phyloP scores from a whole-genome alignment of 2,329 filamentous ascomycete genomes.

The Colletotrichum siamense region DNA sequence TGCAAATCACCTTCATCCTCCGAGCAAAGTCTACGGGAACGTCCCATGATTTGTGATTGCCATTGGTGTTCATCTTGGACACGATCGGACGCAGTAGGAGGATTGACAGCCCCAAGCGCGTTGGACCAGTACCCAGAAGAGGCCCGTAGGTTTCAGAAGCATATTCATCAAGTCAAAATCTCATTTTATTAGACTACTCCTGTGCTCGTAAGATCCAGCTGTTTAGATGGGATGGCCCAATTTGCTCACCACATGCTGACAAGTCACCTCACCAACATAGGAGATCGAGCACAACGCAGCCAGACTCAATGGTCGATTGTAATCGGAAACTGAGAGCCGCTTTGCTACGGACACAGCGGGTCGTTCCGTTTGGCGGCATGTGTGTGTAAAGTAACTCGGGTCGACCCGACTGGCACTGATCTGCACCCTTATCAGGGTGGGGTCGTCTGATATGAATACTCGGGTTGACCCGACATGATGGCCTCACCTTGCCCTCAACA shows the following conservation, averaged over 20 bases:
- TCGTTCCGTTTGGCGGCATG: not conserved
- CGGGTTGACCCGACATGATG: not conserved
- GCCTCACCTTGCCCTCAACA: not conserved
- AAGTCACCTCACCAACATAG: not conserved
- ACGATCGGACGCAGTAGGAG: not conserved
- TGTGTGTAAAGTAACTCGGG: not conserved
- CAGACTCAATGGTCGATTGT: not conserved
- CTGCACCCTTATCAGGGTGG: not conserved
- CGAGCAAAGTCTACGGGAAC: not conserved
- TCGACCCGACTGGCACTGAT: not conserved
- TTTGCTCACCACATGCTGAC: not conserved
- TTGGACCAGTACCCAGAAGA: fast-evolving
- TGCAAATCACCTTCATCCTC: not conserved
- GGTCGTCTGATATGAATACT: not conserved
- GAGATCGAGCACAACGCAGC: not conserved
- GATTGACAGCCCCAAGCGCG: not conserved
- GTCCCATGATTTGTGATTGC: not conserved
- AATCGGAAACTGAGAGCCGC: not conserved
- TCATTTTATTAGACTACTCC: not conserved
- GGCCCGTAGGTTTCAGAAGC: not conserved
- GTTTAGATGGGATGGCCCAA: not conserved
- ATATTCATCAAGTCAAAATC: not conserved
- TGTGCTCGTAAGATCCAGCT: not conserved
- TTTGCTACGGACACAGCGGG: not conserved
- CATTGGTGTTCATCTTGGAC: not conserved